phyloP scores from a whole-genome alignment of 2,329 filamentous ascomycete genomes.

The Aspergillus neoniger region DNA sequence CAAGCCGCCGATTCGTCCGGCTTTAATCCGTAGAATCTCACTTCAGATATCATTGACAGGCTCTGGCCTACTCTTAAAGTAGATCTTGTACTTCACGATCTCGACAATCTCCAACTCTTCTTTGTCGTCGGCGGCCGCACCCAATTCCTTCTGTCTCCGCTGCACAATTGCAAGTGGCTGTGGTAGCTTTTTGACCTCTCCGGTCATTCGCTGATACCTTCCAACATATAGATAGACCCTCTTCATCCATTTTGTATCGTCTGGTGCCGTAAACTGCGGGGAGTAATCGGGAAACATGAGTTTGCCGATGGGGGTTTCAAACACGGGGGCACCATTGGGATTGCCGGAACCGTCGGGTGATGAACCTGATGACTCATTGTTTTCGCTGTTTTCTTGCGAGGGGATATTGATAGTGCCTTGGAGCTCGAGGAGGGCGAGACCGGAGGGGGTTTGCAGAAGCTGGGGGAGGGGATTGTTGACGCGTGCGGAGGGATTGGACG shows the following conservation, averaged over 20 bases:
- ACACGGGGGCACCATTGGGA: conserved; percentile 19
- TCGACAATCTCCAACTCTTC: conserved; percentile 75
- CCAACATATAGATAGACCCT: conserved; percentile 85
- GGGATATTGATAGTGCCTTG: conserved; percentile 88
- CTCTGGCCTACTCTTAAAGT: conserved; percentile 83
- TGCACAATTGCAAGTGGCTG: conserved; percentile 78
- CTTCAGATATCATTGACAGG: conserved; percentile 62
- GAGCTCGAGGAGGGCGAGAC: conserved; percentile 85
- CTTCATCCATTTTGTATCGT: conserved; percentile 81
- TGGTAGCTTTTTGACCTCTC: conserved; percentile 83
- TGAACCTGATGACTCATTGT: conserved; percentile 31
- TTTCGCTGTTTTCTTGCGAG: conserved; percentile 33
- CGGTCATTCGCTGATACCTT: conserved; percentile 81
- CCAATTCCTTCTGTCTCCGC: conserved; percentile 45
- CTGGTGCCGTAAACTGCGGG: conserved; percentile 47
- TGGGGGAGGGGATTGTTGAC: conserved; percentile 66
- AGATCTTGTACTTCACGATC: conserved; percentile 80
- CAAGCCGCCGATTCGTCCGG: background rate
- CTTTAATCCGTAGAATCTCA: background rate
- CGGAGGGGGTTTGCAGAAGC: conserved; percentile 85
- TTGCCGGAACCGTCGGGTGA: conserved; percentile 12
- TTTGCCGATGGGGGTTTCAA: conserved; percentile 64
- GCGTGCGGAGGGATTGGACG: conserved; percentile 2
- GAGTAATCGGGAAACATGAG: conserved; percentile 78
- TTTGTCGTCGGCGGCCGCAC: conserved; percentile 21